Base-by-base conservation (phyloP, 352 stramenopile genomes). In the Lagenidium sp. region DNA sequence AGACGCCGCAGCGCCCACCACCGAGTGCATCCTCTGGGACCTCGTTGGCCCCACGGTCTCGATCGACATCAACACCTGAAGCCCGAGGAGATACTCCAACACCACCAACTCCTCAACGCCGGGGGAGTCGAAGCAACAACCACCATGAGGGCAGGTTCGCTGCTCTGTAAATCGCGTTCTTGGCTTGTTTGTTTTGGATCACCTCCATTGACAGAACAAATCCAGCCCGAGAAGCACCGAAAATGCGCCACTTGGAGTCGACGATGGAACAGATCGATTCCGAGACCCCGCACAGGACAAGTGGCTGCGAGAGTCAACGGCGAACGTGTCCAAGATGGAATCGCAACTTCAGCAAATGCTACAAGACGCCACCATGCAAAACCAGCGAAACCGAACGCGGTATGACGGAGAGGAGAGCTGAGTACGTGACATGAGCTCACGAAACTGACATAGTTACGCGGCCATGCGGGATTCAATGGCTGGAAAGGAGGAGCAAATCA, bases 321-420 rank as follows among this genome's bases (percentile, higher is more conserved):
- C 16, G 25, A 51, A 38, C 6, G 29, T 57, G 20, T 43, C 38
- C 8, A 25, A 25, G 24, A 37, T 63, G n/a, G 54, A 57, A 6
- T 57, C 53, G 35, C 54, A 63, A 30, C 29, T 63, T 4, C 6
- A 31, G 19, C 6, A 34, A 45, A 7, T 22, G 39, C 39, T 45
- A 35, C 31, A 54, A 3, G 54, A 63, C n/a, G 48, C 44, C 22
- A 34, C 42, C 5, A 52, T 42, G 20, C 38, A 41, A 7, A 63
- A 48, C 21, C 43, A 71, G 24, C 69, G 60, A 38, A 68, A 80
- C 47, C 67, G 72, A 25, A 53, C 59, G 39, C 60, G 63, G 55
- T 82, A 34, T 25, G 18, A n/a, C n/a, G n/a, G n/a, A n/a, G n/a
- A n/a, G n/a, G n/a, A n/a, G n/a, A n/a, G n/a, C n/a, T n/a, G n/a